Conservation (phyloP, 2,329 filamentous ascomycete species). For the Tolypocladium capitatum region DNA sequence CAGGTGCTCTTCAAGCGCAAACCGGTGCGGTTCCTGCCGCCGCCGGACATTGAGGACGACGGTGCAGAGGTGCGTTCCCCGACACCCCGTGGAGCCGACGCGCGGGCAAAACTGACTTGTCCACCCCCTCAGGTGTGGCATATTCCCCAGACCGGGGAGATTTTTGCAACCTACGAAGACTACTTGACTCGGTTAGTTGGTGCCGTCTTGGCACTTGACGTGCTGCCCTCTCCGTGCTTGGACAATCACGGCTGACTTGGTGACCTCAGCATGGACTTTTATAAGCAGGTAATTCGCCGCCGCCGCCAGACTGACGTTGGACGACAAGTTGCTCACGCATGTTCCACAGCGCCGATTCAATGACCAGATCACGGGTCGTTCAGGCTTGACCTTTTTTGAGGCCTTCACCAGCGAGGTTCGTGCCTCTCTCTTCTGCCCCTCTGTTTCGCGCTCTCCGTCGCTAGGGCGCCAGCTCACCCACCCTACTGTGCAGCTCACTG, state of each 20-base stretch:
- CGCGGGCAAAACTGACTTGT: constrained; percentile 4
- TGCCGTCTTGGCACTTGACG: not conserved
- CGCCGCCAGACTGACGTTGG: not conserved
- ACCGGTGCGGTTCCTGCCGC: constrained; percentile 69
- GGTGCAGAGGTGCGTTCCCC: constrained; percentile 58
- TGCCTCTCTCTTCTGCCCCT: constrained; percentile 5
- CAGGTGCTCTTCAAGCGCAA: constrained; percentile 95
- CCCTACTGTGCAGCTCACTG: constrained; percentile 44
- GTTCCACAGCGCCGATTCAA: constrained; percentile 65
- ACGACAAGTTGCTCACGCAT: constrained; percentile 6
- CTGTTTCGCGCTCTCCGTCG: not conserved
- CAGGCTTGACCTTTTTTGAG: constrained; percentile 81
- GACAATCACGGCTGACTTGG: constrained; percentile 6
- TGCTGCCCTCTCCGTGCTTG: not conserved
- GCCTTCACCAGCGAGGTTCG: constrained; percentile 82
- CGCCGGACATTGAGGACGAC: constrained; percentile 63
- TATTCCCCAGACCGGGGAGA: constrained; percentile 78
- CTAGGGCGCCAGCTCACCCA: not conserved
- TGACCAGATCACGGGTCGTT: constrained; percentile 90
- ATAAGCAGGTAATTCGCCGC: constrained; percentile 54
- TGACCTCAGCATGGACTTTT: constrained; percentile 67
- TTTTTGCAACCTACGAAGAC: constrained; percentile 78
- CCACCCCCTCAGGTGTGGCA: constrained; percentile 61
- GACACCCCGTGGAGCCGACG: constrained; percentile 3
- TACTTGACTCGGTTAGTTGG: constrained; percentile 64